Conservation (phyloP, 2,329 filamentous ascomycete species). For the Penicillium sclerotiorum region DNA sequence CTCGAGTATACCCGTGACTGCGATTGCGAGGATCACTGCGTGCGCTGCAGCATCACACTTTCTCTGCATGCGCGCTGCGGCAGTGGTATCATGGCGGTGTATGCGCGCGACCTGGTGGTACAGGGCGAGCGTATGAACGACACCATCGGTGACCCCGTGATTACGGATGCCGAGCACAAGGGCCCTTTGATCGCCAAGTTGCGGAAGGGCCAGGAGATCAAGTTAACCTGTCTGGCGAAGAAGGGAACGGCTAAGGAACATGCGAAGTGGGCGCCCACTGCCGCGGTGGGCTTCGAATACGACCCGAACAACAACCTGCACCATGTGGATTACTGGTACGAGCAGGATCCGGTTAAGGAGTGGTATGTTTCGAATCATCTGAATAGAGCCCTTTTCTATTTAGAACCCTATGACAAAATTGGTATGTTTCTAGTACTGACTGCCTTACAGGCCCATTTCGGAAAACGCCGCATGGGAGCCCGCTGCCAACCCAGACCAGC, state of each 20-base stretch:
- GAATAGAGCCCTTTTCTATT: no score
- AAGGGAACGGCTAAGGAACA: conserved; percentile 99
- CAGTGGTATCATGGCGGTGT: conserved; percentile 87
- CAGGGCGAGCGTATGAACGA: conserved; percentile 70
- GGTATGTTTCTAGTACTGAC: not conserved
- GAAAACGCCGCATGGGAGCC: conserved; percentile 68
- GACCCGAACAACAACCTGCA: conserved; percentile 95
- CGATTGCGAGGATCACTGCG: conserved; percentile 94
- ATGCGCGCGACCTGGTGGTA: conserved; percentile 83
- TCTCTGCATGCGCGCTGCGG: conserved; percentile 84
- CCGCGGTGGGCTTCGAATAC: conserved; percentile 95
- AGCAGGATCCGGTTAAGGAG: conserved; percentile 77
- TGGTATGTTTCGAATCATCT: no score
- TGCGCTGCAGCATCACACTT: conserved; percentile 84
- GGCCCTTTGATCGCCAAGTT: conserved; percentile 90
- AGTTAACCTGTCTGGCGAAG: conserved; percentile 90
- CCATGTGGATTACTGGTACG: conserved; percentile 94
- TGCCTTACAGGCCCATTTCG: conserved; percentile 39
- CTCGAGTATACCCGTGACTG: conserved; percentile 90
- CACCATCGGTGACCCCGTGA: conserved; percentile 76
- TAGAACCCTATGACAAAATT: no score
- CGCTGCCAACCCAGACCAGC: conserved; percentile 75
- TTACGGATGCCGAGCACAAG: conserved; percentile 77
- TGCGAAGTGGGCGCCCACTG: conserved; percentile 93
- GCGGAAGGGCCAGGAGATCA: conserved; percentile 83